These are phyloP conservation scores for Epichloe coenophiala DNA, from an alignment of 2,329 filamentous ascomycete genomes.

Conservation along the genomic window DNA sequence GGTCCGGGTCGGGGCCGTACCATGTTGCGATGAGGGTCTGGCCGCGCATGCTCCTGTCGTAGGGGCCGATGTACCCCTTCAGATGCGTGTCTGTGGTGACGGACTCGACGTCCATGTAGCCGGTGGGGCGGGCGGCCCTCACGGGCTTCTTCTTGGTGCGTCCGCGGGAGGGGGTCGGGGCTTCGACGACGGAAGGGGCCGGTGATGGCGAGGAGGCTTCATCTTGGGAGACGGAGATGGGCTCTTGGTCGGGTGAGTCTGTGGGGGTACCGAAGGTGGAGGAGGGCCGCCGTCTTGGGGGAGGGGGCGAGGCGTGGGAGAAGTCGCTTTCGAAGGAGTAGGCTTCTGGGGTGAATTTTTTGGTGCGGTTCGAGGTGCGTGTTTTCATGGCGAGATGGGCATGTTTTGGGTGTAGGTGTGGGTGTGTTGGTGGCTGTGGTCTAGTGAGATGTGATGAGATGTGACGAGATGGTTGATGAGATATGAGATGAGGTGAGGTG, in stretches of 20 bases:
- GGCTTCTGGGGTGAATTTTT: constrained; percentile 19
- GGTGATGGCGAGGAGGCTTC: neutral
- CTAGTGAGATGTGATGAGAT: neutral
- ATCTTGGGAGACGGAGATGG: constrained; percentile 18
- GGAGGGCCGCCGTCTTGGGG: neutral
- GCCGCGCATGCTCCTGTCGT: constrained; percentile 20
- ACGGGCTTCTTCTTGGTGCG: neutral
- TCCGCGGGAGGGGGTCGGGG: neutral
- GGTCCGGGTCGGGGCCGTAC: constrained; percentile 26
- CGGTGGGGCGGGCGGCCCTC: neutral
- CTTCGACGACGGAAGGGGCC: neutral
- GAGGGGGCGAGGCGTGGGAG: neutral
- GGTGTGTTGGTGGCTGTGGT: neutral
- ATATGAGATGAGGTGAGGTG: neutral
- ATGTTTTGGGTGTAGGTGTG: neutral
- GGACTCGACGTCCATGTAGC: constrained; percentile 20
- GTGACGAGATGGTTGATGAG: neutral
- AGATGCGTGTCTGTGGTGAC: constrained; percentile 19
- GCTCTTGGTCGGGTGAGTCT: constrained; percentile 13
- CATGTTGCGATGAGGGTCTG: constrained; percentile 23
- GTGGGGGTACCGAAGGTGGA: no score
- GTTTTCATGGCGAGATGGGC: constrained; percentile 19
- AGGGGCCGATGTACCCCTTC: constrained; percentile 22
- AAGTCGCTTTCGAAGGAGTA: constrained; percentile 20
- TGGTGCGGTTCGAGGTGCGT: constrained; percentile 23